phyloP scores from a whole-genome alignment of 1,139 yeast species.

The Geotrichum bryndzae region DNA sequence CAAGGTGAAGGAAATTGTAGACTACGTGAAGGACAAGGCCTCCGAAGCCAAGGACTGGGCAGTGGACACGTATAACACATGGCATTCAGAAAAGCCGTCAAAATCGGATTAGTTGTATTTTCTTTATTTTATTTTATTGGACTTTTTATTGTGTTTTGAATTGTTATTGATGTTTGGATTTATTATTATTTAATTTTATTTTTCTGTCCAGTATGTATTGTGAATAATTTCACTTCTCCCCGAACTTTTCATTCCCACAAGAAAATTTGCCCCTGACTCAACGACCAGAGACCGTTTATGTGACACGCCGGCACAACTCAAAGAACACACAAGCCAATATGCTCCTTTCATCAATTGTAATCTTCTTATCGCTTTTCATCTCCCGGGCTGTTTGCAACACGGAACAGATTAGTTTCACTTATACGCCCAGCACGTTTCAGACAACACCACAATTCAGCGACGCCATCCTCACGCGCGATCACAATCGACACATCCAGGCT shows the following conservation, averaged over 20 bases:
- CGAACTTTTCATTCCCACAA: background rate
- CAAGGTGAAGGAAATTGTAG: slow-evolving; percentile 17
- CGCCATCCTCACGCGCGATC: background rate
- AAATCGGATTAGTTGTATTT: background rate
- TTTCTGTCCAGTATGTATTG: background rate
- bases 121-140: background rate
- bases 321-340: background rate
- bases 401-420: background rate
- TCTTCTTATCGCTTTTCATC: background rate
- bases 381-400: background rate
- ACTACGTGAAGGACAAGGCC: slow-evolving; percentile 20
- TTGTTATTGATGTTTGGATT: background rate
- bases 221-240: background rate
- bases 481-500: background rate
- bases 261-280: background rate
- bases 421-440: background rate
- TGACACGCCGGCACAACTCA: background rate
- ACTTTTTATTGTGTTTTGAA: background rate
- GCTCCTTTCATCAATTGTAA: background rate
- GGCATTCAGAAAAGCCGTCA: background rate
- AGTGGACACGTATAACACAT: slow-evolving; percentile 9
- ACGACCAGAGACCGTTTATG: background rate
- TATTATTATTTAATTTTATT: background rate
- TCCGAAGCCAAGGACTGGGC: slow-evolving; percentile 13
- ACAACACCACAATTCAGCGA: background rate